Conservation (phyloP, 495 filamentous ascomycete genomes). For the Trichoderma gamsii region DNA sequence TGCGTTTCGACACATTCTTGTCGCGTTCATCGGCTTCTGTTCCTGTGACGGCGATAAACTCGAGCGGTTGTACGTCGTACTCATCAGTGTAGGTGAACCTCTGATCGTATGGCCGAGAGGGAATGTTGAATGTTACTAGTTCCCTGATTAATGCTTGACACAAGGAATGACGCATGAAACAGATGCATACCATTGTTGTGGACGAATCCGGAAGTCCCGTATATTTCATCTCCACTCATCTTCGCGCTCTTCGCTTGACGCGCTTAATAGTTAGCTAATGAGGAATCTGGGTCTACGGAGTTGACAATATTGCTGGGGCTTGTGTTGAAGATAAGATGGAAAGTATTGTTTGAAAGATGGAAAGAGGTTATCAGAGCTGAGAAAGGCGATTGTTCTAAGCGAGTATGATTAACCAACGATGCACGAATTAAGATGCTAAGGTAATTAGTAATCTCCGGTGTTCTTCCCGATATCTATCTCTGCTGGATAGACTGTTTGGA, state of each 20-base stretch:
- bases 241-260: background rate
- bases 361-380: too few relatives aligned
- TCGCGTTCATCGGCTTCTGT: background rate
- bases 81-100: background rate
- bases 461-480: too few relatives aligned
- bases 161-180: background rate
- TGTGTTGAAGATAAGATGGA: background rate
- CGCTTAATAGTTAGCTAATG: background rate
- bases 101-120: background rate
- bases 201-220: background rate
- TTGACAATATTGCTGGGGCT: background rate
- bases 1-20: background rate
- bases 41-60: background rate
- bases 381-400: too few relatives aligned
- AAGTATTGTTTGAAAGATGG: background rate
- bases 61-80: background rate
- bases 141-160: background rate
- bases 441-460: too few relatives aligned
- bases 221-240: background rate
- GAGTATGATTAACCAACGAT: too few relatives aligned
- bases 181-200: background rate
- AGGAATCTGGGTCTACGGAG: background rate
- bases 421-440: too few relatives aligned
- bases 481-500: too few relatives aligned
- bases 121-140: background rate